phyloP scores from a whole-genome alignment of 2,329 filamentous ascomycete species.

The Seiridium unicorne region DNA sequence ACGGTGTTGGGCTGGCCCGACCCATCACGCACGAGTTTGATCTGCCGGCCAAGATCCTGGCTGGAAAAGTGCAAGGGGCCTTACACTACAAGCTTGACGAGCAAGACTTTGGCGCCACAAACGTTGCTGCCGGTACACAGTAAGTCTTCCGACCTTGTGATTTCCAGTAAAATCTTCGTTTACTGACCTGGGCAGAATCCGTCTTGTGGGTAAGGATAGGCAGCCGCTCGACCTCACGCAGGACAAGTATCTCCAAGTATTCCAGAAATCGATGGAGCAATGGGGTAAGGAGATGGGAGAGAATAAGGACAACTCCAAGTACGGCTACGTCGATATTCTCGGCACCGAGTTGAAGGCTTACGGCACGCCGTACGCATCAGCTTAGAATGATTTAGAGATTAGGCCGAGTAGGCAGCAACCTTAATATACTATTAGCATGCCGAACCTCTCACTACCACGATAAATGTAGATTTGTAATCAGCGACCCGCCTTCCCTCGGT shows the following conservation, averaged over 20 bases:
- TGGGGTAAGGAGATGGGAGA: constrained; percentile 29
- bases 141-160: constrained; percentile 14
- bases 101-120: constrained; percentile 44
- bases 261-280: constrained; percentile 25
- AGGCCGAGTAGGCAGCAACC: too few relatives aligned
- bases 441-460: too few relatives aligned
- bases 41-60: constrained; percentile 27
- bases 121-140: constrained; percentile 29
- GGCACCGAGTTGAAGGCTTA: constrained; percentile 30
- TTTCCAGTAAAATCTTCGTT: neutral
- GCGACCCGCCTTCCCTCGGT: too few relatives aligned
- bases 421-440: too few relatives aligned
- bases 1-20: constrained; percentile 57
- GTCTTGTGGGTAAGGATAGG: constrained; percentile 29
- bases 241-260: constrained; percentile 27
- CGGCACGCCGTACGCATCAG: constrained; percentile 22
- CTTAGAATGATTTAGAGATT: neutral
- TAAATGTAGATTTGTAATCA: too few relatives aligned
- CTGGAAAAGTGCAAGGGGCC: constrained; percentile 43
- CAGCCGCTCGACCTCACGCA: constrained; percentile 28
- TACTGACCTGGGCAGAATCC: constrained; percentile 20
- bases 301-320: constrained; percentile 28
- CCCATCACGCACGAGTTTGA: constrained; percentile 32
- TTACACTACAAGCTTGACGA: constrained; percentile 47
- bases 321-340: constrained; percentile 28